A percentile compares a stretch with the other conserved stretches of the same genome.
These are phyloP conservation scores for Rosa multiflora DNA, from an alignment of 306 rosid species.

Conservation along the genomic window DNA sequence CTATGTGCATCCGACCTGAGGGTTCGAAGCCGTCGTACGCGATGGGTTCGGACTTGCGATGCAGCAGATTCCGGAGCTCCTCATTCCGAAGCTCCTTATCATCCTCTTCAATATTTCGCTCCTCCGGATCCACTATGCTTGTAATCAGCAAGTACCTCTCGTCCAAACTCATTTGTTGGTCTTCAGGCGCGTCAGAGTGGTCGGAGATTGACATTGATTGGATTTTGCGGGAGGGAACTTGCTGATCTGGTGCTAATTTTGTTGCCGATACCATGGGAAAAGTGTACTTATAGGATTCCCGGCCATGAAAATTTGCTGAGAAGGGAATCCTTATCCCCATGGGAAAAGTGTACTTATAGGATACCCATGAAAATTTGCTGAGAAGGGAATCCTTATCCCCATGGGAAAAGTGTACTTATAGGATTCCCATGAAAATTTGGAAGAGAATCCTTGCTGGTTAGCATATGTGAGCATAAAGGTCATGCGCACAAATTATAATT, in stretches of 20 bases:
- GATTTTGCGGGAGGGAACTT: conserved; percentile 25
- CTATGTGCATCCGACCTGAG: conserved; percentile 93
- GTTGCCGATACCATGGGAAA: too few relatives aligned
- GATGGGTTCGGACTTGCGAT: conserved; percentile 61
- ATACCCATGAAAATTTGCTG: background rate
- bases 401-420: background rate
- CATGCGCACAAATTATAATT: too few relatives aligned
- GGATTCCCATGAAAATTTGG: background rate
- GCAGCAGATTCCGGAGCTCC: conserved; percentile 41
- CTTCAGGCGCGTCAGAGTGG: background rate
- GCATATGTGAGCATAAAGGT: too few relatives aligned
- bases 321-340: background rate
- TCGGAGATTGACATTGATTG: conserved; percentile 42
- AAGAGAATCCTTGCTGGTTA: too few relatives aligned
- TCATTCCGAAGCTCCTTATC: conserved; percentile 38
- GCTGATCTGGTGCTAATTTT: too few relatives aligned
- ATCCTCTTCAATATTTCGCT: conserved; percentile 70
- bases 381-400: too few relatives aligned
- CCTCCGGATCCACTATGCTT: conserved; percentile 61
- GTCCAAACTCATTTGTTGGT: conserved; percentile 41
- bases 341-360: background rate
- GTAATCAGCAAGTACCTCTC: conserved; percentile 55
- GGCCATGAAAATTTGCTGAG: background rate
- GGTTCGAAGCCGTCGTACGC: conserved; percentile 93
- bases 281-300: background rate